phyloP scores from a whole-genome alignment of 73 alveolate genomes.

The Paramecium primaurelia region DNA sequence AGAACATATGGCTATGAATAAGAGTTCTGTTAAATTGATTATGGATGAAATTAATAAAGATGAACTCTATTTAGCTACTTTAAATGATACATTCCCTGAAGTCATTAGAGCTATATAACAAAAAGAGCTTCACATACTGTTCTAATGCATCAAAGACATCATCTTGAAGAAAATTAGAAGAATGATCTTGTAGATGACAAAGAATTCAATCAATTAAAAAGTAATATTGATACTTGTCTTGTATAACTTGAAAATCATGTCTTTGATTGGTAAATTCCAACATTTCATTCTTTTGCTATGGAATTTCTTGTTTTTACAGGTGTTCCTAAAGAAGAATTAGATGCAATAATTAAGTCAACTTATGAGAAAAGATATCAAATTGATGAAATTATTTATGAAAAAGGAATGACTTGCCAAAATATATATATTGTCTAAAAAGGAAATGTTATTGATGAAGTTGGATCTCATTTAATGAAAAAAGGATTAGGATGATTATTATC shows the following conservation, averaged over 20 bases:
- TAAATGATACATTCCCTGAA: conserved; percentile 65
- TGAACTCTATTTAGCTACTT: conserved; percentile 45
- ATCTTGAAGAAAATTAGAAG: conserved; percentile 39
- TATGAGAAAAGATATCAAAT: not conserved
- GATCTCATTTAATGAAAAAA: conserved; percentile 2
- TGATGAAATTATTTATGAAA: conserved; percentile 52
- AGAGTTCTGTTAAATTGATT: conserved; percentile 38
- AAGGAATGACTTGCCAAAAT: conserved; percentile 52
- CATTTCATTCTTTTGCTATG: conserved; percentile 55
- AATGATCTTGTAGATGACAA: conserved; percentile 57
- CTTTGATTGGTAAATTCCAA: conserved; percentile 51
- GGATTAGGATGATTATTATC: conserved; percentile 54
- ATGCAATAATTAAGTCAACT: conserved; percentile 15
- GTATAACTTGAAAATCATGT: conserved; percentile 47
- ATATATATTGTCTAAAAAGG: conserved; percentile 44
- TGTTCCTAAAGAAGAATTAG: conserved; percentile 33
- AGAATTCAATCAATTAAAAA: conserved; percentile 28
- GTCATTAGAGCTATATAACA: conserved; percentile 67
- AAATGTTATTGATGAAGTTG: conserved; percentile 53
- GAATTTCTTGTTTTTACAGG: conserved; percentile 53
- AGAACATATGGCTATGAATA: conserved; percentile 38
- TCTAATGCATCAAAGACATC: conserved; percentile 51
- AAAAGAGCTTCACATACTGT: conserved; percentile 67
- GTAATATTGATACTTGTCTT: conserved; percentile 32
- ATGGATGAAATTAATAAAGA: conserved; percentile 58